A percentile compares a stretch with the other conserved stretches of the same genome.
Evolutionary conservation across 202 grass and related monocot genomes (phyloP).

Genomic region (Elaeis oleifera): DNA sequence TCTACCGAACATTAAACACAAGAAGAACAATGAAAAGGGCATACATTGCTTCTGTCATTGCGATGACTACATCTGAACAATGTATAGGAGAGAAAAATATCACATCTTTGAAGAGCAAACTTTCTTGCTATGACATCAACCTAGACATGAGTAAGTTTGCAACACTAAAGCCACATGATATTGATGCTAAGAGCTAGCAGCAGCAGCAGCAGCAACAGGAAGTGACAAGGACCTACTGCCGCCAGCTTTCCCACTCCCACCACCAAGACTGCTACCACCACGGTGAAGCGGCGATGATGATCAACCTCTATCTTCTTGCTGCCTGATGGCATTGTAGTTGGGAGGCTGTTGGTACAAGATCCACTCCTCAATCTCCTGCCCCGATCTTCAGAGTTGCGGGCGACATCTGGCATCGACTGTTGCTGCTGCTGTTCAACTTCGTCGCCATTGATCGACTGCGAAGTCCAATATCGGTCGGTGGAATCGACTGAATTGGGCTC

Average conservation of each 20-base stretch:
- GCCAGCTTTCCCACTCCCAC: background rate
- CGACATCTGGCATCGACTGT: slow-evolving; percentile 25
- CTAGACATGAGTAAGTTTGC: slow-evolving; percentile 5
- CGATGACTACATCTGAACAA: slow-evolving; percentile 42
- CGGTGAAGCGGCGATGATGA: slow-evolving; percentile 8
- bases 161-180: background rate
- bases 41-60: slow-evolving; percentile 24
- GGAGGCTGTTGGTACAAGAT: slow-evolving; percentile 15
- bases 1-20: background rate
- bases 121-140: slow-evolving; percentile 42
- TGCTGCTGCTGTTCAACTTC: slow-evolving; percentile 48
- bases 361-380: slow-evolving; percentile 11
- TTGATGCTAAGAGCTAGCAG: slow-evolving; percentile 7
- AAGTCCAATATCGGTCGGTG: slow-evolving; percentile 47
- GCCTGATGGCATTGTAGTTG: background rate
- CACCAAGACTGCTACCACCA: background rate
- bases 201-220: slow-evolving; percentile 19
- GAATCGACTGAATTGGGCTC: slow-evolving; percentile 73
- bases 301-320: slow-evolving; percentile 6
- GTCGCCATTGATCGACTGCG: slow-evolving; percentile 44
- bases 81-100: slow-evolving; percentile 22
- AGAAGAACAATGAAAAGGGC: slow-evolving; percentile 5
- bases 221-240: slow-evolving; percentile 15
- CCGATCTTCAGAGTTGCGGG: background rate
- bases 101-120: slow-evolving; percentile 41